Evolutionary conservation across 177 flowering plant genomes (phyloP), one percentile per base, ranked within the genome.

Genomic region (Vitis hybrid): DNA sequence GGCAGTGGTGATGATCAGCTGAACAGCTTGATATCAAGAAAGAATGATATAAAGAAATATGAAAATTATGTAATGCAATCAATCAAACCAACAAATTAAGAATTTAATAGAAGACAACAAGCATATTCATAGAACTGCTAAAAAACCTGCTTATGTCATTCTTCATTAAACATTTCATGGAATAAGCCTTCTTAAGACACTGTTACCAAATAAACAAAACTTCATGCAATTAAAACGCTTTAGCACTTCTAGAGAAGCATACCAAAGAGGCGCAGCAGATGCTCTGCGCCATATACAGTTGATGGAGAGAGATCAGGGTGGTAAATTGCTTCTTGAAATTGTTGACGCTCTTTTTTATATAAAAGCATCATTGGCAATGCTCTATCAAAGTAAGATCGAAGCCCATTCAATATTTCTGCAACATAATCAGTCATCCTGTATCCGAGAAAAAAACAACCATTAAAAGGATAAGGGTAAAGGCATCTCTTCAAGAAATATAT

Each of bases 211-310:
- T 26, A 26, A 26, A 18, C 22, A 58, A 22, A 20, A 11, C 26
- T 29, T 0, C 11, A 1, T 26, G 13, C 14, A 34, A 50, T 16
- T 20, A 48, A 10, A 18, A 45, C 1, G 13, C 2, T 22, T 10
- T 11, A 48, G 7, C n/a, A 14, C 7, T 22, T 20, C 19, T 51
- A 39, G 22, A 70, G 62, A 45, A 61, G 60, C 88, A 72, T 89
- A 95, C 99, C 99, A 84, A 95, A 95, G 39, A 95, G 89, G 54
- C 99, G 91, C 39, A 95, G 77, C 20, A 95, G 73, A 84, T 95
- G 99, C 73, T 95, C 99, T 49, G 98, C 98, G 67, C 99, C 99
- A 78, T 95, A 95, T 58, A 95, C 73, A 59, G 85, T 78, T 26
- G 98, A 91, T 56, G 99, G 99, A 68, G 97, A 90, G 31, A 78